Evolutionary conservation across 768 basidiomycete species (phyloP), one percentile per base, ranked within the genome.

Genomic region (Austroboletus festivus): DNA sequence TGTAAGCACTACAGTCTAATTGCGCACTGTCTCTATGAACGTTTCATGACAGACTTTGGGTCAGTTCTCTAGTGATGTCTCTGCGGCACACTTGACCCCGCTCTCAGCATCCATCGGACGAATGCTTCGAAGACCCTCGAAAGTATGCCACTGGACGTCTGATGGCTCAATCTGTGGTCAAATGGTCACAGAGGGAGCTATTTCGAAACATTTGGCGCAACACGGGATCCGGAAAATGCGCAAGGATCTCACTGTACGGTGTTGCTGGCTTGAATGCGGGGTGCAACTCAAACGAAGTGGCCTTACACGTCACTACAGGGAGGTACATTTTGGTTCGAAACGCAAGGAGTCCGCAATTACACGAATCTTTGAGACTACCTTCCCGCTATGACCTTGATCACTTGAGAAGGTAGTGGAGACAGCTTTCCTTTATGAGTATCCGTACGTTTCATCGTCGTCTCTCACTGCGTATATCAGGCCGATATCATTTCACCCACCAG

Each of bases 311-410:
- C 61, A 63, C 11, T 10, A n/a, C 3, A 50, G 57, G 0, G 59
- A 60, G 10, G 54, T 56, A 0, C 59, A 60, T 3, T 10, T 60
- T 8, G 37, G 51, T 10, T 42, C 37, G 40, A 56, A 40, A 22
- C 59, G 59, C 46, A 44, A 10, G n/a, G n/a, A 20, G 18, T 38
- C n/a, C 20, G 6, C 26, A 20, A 13, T 8, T 3, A 6, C 6
- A 16, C 12, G 21, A 19, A 11, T 37, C 19, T 30, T 33, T 23
- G 33, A 4, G 24, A n/a, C 5, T n/a, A 12, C 0, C 23, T 7
- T 35, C 8, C 7, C 11, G 18, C 16, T 19, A 34, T 16, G 21
- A 8, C 21, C 3, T n/a, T 9, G 16, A 16, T 23, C 7, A 3
- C 44, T 21, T 9, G 31, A 35, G 26, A 7, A 3, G 20, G n/a